Conservation (phyloP, 1,284 basidiomycete species). For the Ganoderma sinense region DNA sequence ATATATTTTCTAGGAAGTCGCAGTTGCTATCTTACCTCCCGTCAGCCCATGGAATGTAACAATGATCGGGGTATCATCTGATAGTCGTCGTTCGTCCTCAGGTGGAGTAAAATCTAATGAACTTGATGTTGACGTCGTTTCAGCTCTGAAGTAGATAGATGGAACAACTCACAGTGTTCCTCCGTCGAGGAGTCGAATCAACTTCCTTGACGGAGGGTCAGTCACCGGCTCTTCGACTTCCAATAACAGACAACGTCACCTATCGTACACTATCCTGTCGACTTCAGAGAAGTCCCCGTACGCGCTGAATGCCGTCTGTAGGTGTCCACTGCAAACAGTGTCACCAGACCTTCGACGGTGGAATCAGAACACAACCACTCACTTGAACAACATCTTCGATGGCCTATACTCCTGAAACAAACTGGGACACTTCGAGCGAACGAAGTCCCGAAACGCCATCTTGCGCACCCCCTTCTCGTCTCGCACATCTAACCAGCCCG, state of each 20-base stretch:
- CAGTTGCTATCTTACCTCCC: slow-evolving; percentile 8
- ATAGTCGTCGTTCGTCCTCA: slow-evolving; percentile 55
- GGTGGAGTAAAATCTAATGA: slow-evolving; percentile 76
- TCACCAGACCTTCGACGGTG: neutral
- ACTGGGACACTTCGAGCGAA: slow-evolving; percentile 64
- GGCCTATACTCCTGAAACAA: slow-evolving; percentile 61
- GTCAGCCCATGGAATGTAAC: slow-evolving; percentile 89
- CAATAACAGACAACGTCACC: slow-evolving; percentile 45
- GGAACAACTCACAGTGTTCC: slow-evolving; percentile 64
- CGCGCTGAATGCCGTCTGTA: slow-evolving; percentile 75
- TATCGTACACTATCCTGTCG: slow-evolving; percentile 72
- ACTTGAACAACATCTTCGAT: slow-evolving; percentile 75
- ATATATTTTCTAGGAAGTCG: neutral
- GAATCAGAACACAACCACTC: slow-evolving; percentile 27
- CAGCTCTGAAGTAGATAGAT: neutral
- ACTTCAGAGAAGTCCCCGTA: slow-evolving; percentile 74
- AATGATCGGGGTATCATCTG: slow-evolving; percentile 79
- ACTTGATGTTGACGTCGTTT: slow-evolving; percentile 41
- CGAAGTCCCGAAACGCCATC: slow-evolving; percentile 56
- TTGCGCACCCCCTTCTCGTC: slow-evolving; percentile 34
- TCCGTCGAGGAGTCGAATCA: slow-evolving; percentile 67
- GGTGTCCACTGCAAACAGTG: slow-evolving; percentile 59
- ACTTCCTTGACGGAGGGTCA: slow-evolving; percentile 46
- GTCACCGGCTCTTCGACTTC: neutral
- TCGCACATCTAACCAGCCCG: neutral